Base-by-base conservation (phyloP, 129 eudicot species). In the Heracleum sosnowskyi region DNA sequence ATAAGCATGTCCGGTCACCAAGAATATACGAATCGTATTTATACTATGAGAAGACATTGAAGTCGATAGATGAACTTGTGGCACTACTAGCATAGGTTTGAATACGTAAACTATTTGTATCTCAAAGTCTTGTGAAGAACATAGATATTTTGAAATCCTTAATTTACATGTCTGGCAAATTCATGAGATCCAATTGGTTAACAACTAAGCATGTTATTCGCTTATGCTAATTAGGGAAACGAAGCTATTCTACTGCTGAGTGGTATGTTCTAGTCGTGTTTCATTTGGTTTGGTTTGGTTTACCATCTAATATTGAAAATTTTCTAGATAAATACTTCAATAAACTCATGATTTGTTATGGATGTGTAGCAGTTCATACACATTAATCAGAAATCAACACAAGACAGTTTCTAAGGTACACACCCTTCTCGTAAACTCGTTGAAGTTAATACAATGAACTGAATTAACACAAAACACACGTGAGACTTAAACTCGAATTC, bases 31-130 rank as follows among this genome's bases (percentile, higher is more conserved):
- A 93, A 76, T 93, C 98, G 1, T 90, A 90, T 80, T 35, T 90
- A 57, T 90, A 84, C 88, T 93, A 93, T 53, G 92, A 93, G 94
- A 93, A 89, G 96, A 93, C 98, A 2, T 80, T 93, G 89, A 84
- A 89, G 76, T 93, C 96, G 60, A 84, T 93, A 11, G 98, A 93
- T 80, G 85, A 87, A 76, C 94, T 93, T 24, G 93, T 90, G 80
- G 88, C 86, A 39, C 79, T 90, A 7, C 80, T 93, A 29, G 93
- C 93, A 29, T 93, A 83, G 79, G 46, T 12, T 39, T 44, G 37
- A 26, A 10, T 40, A 7, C 1, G 7, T 40, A 11, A 72, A 73
- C 41, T 45, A 41, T 39, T 9, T 73, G 70, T 11, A 63, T 28
- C 70, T 28, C 17, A 63, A 31, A 11, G 15, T 36, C 40, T 7